These are phyloP conservation scores for Pichia norvegensis DNA, from an alignment of 1,139 yeast species.

Conservation along the genomic window DNA sequence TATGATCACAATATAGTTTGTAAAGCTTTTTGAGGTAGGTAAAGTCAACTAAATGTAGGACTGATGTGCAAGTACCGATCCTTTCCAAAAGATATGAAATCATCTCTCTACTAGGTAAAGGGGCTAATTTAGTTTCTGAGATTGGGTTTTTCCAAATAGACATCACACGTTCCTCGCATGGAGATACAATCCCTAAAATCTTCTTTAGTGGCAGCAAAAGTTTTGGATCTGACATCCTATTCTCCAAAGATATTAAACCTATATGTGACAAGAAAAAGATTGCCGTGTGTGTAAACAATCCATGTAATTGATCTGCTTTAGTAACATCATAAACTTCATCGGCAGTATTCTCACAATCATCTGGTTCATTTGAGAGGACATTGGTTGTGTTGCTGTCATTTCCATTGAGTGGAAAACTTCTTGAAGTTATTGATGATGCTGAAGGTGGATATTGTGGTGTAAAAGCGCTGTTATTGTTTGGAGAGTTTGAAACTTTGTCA, in stretches of 20 bases:
- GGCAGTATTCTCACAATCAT: background rate
- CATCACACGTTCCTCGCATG: constrained; percentile 17
- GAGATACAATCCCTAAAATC: constrained; percentile 18
- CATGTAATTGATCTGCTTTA: constrained; percentile 6
- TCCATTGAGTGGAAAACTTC: background rate
- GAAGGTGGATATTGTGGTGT: background rate
- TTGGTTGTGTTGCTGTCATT: background rate
- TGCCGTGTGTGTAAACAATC: constrained; percentile 23
- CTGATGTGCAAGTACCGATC: constrained; percentile 2
- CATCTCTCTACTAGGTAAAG: constrained; percentile 27
- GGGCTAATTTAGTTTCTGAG: constrained; percentile 20
- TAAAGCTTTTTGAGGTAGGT: constrained; percentile 9
- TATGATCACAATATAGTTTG: constrained; percentile 19
- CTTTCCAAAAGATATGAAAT: constrained; percentile 12
- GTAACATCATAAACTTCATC: background rate
- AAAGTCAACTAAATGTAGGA: constrained; percentile 9
- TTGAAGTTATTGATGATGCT: background rate
- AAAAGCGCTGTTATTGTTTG: background rate
- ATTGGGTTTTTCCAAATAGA: constrained; percentile 31
- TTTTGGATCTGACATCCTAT: constrained; percentile 27
- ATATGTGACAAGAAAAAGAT: constrained; percentile 33
- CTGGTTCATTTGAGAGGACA: background rate
- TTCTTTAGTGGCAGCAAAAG: constrained; percentile 21
- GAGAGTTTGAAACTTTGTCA: constrained; percentile 1
- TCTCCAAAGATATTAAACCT: constrained; percentile 36